Percentiles rank a stretch among this genome's conserved stretches.
Conservation (phyloP, 805 yeast species). For the Saturnispora silvae region DNA sequence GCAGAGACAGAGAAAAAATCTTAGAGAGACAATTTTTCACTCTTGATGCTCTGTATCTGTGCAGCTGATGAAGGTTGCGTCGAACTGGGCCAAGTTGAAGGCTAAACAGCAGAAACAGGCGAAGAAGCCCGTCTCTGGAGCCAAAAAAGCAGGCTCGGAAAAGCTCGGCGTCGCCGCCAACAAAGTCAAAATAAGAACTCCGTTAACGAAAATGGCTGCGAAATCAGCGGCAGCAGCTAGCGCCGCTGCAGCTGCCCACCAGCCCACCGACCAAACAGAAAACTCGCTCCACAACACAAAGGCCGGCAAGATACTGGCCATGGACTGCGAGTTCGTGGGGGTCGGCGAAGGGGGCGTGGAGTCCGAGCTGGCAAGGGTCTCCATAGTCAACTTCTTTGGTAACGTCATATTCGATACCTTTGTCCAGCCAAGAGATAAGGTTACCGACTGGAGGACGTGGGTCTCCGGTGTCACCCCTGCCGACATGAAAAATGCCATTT, state of each 20-base stretch:
- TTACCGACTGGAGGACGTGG: conserved; percentile 89
- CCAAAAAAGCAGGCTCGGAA: neutral
- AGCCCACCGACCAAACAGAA: neutral
- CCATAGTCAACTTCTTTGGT: conserved; percentile 78
- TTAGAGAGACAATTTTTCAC: neutral
- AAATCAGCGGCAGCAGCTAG: neutral
- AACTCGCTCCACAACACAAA: conserved; percentile 16
- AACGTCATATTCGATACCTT: conserved; percentile 57
- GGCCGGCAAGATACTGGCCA: conserved; percentile 66
- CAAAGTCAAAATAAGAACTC: conserved; percentile 8
- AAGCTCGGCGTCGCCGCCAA: neutral
- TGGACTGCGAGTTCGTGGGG: conserved; percentile 94
- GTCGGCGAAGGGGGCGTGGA: conserved; percentile 63
- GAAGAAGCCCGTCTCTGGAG: too few relatives aligned
- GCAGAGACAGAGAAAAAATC: neutral
- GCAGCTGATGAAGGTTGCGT: conserved; percentile 9
- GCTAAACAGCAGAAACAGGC: conserved; percentile 8
- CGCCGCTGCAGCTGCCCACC: neutral
- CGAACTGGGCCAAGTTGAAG: conserved; percentile 17
- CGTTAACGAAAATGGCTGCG: conserved; percentile 8
- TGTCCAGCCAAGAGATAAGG: conserved; percentile 65
- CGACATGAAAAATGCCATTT: conserved; percentile 57
- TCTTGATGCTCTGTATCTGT: too few relatives aligned
- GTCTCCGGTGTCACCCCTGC: conserved; percentile 75
- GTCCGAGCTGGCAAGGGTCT: conserved; percentile 76